A percentile compares a stretch with the other conserved stretches of the same genome.
Evolutionary conservation across 1,139 yeast genomes (phyloP).

Genomic region (Yamadazyma dendronema): DNA sequence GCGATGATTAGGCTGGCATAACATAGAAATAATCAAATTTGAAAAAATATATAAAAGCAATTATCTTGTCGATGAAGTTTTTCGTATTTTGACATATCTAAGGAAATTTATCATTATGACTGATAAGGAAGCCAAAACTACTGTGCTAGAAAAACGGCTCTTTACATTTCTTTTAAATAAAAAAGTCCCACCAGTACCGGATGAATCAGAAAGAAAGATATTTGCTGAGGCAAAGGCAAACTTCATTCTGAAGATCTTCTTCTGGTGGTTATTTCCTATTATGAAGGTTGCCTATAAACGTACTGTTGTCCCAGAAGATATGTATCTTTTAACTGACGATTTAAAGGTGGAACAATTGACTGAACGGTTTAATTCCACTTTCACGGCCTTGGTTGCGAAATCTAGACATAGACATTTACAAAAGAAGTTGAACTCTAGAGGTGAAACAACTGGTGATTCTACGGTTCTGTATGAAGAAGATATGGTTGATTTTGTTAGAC

Average conservation of each 20-base stretch:
- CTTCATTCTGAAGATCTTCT: slow-evolving; percentile 34
- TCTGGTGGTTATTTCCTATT: slow-evolving; percentile 61
- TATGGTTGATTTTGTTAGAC: slow-evolving; percentile 23
- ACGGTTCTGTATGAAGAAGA: slow-evolving; percentile 19
- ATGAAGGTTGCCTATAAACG: slow-evolving; percentile 65
- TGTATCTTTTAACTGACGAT: slow-evolving; percentile 53
- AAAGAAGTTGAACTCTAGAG: slow-evolving; percentile 25
- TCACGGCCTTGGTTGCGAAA: slow-evolving; percentile 33
- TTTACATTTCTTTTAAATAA: slow-evolving; percentile 17
- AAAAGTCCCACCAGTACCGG: slow-evolving; percentile 53
- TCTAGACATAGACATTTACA: slow-evolving; percentile 14
- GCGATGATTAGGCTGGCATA: neutral
- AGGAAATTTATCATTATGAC: neutral
- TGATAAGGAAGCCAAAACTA: neutral
- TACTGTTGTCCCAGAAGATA: slow-evolving; percentile 62
- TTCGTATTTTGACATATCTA: neutral
- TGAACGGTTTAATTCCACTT: slow-evolving; percentile 25
- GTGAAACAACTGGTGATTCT: slow-evolving; percentile 2
- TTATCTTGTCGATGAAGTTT: no score
- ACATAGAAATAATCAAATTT: neutral
- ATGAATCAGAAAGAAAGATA: slow-evolving; percentile 45
- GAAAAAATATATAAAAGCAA: neutral
- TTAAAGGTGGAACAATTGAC: slow-evolving; percentile 51
- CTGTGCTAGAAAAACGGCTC: slow-evolving; percentile 19
- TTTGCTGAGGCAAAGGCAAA: slow-evolving; percentile 39